Conservation (phyloP, 495 filamentous ascomycete genomes). For the Hypoxylon crocopeplum region DNA sequence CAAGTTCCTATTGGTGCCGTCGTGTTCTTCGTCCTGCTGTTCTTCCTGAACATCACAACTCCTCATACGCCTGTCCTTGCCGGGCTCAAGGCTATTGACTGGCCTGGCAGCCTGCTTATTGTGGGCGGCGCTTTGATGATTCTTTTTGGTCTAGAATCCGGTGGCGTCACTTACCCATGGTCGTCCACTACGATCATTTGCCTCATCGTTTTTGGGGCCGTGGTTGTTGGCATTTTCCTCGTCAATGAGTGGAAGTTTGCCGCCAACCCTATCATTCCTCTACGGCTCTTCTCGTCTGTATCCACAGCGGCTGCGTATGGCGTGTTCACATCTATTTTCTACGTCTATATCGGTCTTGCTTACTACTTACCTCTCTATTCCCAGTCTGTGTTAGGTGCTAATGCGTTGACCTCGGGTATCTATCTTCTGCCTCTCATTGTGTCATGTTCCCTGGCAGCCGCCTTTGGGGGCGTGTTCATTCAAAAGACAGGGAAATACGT, state of each 20-base stretch:
- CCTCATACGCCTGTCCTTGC: conserved; percentile 59
- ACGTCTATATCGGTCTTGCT: conserved; percentile 33
- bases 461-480: conserved; percentile 60
- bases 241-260: conserved; percentile 69
- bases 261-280: conserved; percentile 70
- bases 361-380: conserved; percentile 68
- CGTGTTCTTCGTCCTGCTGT: conserved; percentile 60
- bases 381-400: conserved; percentile 58
- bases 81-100: conserved; percentile 54
- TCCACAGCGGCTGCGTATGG: conserved; percentile 56
- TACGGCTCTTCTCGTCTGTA: conserved; percentile 62
- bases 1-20: conserved; percentile 59
- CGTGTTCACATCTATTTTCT: conserved; percentile 61
- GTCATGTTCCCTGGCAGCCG: conserved; percentile 53
- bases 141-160: conserved; percentile 72
- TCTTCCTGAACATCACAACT: conserved; percentile 66
- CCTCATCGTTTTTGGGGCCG: conserved; percentile 69
- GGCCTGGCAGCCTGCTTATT: conserved; percentile 59
- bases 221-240: conserved; percentile 62
- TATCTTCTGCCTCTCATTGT: conserved; percentile 55
- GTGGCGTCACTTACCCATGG: conserved; percentile 71
- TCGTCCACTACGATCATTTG: conserved; percentile 69
- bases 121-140: conserved; percentile 71
- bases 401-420: conserved; percentile 52
- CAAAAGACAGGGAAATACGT: conserved; percentile 66